A percentile compares a stretch with the other conserved stretches of the same genome.
Evolutionary conservation across 2,329 filamentous ascomycete genomes (phyloP).

Genomic region (Monilinia vaccinii-corymbosi): DNA sequence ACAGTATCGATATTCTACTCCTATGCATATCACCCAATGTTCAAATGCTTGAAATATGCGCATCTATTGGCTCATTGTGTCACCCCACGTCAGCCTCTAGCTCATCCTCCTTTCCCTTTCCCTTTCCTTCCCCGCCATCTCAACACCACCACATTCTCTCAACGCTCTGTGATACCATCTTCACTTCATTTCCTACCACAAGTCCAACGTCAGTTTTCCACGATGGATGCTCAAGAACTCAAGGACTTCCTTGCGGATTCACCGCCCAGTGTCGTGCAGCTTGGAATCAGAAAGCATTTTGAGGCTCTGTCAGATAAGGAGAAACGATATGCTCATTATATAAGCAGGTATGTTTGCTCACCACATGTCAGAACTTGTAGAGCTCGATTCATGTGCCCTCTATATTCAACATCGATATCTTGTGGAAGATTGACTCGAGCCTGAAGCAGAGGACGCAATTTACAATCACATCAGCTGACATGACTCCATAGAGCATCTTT

Average conservation of each 20-base stretch:
- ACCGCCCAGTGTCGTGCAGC: conserved; percentile 76
- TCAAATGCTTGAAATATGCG: conserved; percentile 4
- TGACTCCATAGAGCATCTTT: conserved; percentile 55
- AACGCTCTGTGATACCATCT: conserved; percentile 10
- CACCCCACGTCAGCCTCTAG: conserved; percentile 9
- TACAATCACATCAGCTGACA: conserved; percentile 7
- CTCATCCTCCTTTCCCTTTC: neutral
- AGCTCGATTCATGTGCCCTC: neutral
- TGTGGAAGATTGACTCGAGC: neutral
- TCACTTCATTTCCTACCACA: conserved; percentile 18
- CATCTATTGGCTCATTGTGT: conserved; percentile 3
- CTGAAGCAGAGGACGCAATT: neutral
- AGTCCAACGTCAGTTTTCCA: conserved; percentile 20
- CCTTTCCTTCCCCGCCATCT: neutral
- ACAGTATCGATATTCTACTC: too few relatives aligned
- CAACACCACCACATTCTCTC: neutral
- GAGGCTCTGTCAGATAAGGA: conserved; percentile 65
- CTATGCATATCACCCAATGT: neutral
- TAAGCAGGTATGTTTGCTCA: conserved; percentile 54
- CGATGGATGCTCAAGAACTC: conserved; percentile 51
- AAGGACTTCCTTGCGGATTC: conserved; percentile 83
- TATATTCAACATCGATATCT: neutral
- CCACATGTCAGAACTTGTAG: neutral
- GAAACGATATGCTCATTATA: conserved; percentile 86
- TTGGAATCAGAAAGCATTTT: conserved; percentile 91